These are phyloP conservation scores for Mariannaea sp. DNA, from an alignment of 2,329 filamentous ascomycete genomes.

Conservation along the genomic window DNA sequence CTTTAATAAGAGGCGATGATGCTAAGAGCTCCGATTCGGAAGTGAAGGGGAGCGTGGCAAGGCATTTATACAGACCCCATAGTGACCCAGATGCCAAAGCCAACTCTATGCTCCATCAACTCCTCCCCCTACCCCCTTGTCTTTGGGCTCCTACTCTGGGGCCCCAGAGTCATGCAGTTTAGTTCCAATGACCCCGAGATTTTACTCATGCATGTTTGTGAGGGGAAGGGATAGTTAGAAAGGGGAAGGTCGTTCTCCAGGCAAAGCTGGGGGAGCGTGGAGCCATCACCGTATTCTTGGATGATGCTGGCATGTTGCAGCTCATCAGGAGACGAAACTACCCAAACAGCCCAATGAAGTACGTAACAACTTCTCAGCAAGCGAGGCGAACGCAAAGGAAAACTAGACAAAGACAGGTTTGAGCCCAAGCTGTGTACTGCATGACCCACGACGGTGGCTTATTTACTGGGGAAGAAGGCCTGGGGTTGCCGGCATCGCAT, in stretches of 20 bases:
- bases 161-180: conserved; percentile 15
- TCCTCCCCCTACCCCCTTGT: background rate
- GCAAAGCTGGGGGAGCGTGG: background rate
- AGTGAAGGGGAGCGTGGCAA: conserved; percentile 14
- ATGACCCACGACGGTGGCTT: too few species aligned
- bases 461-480: background rate
- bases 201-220: background rate
- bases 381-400: background rate
- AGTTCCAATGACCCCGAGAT: conserved; percentile 6
- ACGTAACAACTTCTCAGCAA: background rate
- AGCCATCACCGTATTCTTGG: background rate
- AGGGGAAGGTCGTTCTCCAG: background rate
- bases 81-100: background rate
- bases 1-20: background rate
- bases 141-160: conserved; percentile 3
- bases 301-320: background rate
- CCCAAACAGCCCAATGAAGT: too few species aligned
- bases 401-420: background rate
- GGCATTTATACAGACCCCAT: conserved; percentile 5
- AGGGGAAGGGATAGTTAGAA: background rate
- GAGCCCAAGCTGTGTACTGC: background rate
- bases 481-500: conserved; percentile 10
- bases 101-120: background rate
- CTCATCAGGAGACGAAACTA: too few species aligned
- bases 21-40: conserved; percentile 5